Evolutionary conservation across 2,329 filamentous ascomycete genomes (phyloP).

Genomic region (Mycosphaerella sp.): DNA sequence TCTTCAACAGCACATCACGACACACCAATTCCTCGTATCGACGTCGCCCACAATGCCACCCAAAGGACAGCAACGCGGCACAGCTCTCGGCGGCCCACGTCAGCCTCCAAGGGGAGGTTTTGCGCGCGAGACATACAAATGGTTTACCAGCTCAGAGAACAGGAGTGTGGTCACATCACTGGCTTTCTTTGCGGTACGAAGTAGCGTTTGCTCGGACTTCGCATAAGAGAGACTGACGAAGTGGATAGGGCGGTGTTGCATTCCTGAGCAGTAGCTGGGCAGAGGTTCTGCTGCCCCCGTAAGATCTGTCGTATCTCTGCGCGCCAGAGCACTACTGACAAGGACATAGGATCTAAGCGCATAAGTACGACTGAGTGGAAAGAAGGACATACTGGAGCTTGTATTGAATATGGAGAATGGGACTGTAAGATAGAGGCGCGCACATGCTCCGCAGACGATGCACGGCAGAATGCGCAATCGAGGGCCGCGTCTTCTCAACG

Average conservation of each 20-base stretch:
- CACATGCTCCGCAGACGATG: neutral
- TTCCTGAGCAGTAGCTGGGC: slow-evolving; percentile 50
- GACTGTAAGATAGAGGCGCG: slow-evolving; percentile 1
- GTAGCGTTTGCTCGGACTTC: neutral
- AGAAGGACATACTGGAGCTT: neutral
- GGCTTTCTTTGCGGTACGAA: slow-evolving; percentile 46
- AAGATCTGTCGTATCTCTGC: slow-evolving; percentile 21
- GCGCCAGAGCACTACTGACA: neutral
- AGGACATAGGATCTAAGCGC: slow-evolving; percentile 2
- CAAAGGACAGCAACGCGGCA: slow-evolving; percentile 18
- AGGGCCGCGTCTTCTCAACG: neutral
- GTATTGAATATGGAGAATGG: slow-evolving; percentile 3
- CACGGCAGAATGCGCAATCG: neutral
- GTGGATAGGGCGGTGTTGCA: slow-evolving; percentile 35
- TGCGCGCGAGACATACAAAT: slow-evolving; percentile 36
- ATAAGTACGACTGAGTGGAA: neutral
- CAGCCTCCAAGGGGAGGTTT: slow-evolving; percentile 31
- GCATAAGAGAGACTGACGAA: neutral
- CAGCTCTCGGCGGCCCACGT: slow-evolving; percentile 27
- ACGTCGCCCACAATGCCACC: slow-evolving; percentile 3
- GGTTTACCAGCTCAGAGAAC: slow-evolving; percentile 45
- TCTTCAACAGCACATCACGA: too few relatives aligned
- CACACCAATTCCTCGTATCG: too few relatives aligned
- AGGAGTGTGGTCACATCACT: slow-evolving; percentile 44
- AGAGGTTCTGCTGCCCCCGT: slow-evolving; percentile 47